Evolutionary conservation across 2,329 filamentous ascomycete species (phyloP).

Genomic region (Alternaria sp.): DNA sequence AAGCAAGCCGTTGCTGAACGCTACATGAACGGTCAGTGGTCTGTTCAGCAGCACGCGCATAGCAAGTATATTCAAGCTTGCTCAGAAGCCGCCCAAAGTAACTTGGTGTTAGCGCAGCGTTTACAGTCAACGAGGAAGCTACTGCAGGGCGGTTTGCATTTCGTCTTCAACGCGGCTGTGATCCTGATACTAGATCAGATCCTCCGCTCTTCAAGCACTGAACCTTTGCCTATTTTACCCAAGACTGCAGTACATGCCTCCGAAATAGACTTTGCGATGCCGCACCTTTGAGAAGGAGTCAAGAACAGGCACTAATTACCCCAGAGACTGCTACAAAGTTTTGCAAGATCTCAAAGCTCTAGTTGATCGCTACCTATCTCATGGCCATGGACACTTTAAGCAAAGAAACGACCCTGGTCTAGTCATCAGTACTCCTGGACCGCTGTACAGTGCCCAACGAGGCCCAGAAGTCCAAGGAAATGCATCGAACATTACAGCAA

Average conservation of each 20-base stretch:
- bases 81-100: conserved; percentile 30
- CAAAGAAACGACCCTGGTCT: conserved; percentile 5
- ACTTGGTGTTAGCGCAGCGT: conserved; percentile 31
- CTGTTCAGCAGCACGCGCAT: conserved; percentile 23
- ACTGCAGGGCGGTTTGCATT: conserved; percentile 38
- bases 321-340: conserved; percentile 36
- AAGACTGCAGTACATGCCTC: background rate
- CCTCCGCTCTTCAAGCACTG: conserved; percentile 5
- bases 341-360: conserved; percentile 36
- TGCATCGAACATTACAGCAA: conserved; percentile 4
- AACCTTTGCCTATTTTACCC: background rate
- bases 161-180: conserved; percentile 41
- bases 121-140: conserved; percentile 25
- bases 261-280: conserved; percentile 36
- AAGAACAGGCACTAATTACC: conserved; percentile 36
- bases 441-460: conserved; percentile 1
- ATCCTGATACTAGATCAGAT: conserved; percentile 38
- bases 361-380: conserved; percentile 30
- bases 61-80: conserved; percentile 27
- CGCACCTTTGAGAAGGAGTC: conserved; percentile 35
- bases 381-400: conserved; percentile 4
- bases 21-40: conserved; percentile 23
- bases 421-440: background rate
- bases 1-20: conserved; percentile 36
- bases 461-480: conserved; percentile 1